A percentile compares a stretch with the other conserved stretches of the same genome.
Conservation (phyloP, 441 rosid genomes). For the Erysimum cheiri region DNA sequence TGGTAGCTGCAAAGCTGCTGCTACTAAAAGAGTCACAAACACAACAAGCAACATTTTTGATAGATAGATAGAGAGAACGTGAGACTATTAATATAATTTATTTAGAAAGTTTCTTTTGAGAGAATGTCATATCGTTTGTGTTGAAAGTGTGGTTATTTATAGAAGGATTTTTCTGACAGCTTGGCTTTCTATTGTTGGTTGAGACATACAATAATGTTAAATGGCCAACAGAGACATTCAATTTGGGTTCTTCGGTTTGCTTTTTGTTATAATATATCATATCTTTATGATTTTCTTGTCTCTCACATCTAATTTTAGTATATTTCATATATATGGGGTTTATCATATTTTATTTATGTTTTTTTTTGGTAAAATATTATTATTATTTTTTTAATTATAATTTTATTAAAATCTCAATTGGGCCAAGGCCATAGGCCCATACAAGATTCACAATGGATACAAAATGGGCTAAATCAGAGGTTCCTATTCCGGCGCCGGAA, state of each 20-base stretch:
- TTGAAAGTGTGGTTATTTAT: constrained; percentile 2
- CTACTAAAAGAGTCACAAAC: constrained; percentile 31
- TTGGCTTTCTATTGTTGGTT: constrained; percentile 34
- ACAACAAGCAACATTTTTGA: constrained; percentile 24
- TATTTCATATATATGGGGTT: neutral
- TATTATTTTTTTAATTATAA: too few relatives aligned
- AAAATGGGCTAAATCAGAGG: too few relatives aligned
- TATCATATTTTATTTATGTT: constrained; percentile 4
- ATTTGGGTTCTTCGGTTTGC: constrained; percentile 21
- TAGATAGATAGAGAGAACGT: neutral
- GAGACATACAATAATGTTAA: constrained; percentile 27
- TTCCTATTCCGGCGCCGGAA: too few relatives aligned
- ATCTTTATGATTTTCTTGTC: constrained; percentile 27
- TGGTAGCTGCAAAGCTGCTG: constrained; percentile 23
- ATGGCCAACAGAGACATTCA: constrained; percentile 22
- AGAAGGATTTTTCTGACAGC: constrained; percentile 11
- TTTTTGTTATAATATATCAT: constrained; percentile 1
- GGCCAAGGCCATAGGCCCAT: too few relatives aligned
- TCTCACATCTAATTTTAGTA: constrained; percentile 11
- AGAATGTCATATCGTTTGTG: constrained; percentile 15
- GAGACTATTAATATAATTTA: neutral
- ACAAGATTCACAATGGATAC: too few relatives aligned
- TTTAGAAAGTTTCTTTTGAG: constrained; percentile 9
- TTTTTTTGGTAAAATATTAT: too few relatives aligned
- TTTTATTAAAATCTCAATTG: too few relatives aligned